Evolutionary conservation across 306 rosid species (phyloP).

Genomic region (Bauhinia variegata): DNA sequence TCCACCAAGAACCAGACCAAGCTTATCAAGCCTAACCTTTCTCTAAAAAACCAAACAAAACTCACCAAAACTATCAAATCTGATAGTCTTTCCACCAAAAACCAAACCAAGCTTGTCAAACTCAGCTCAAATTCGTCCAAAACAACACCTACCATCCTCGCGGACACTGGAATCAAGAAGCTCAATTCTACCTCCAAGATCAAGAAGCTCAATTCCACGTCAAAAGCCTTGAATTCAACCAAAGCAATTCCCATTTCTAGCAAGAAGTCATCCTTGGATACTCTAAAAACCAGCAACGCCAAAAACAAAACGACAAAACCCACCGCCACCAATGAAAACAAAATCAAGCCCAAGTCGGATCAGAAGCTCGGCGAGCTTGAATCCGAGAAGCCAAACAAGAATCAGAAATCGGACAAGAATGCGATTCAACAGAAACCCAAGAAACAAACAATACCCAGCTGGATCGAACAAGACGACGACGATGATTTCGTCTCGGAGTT

Average conservation of each 20-base stretch:
- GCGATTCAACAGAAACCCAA: constrained; percentile 40
- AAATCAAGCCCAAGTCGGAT: constrained; percentile 21
- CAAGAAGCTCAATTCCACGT: constrained; percentile 66
- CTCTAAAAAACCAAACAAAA: constrained; percentile 60
- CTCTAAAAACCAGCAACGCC: constrained; percentile 41
- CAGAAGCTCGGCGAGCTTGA: constrained; percentile 6
- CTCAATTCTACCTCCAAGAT: constrained; percentile 58
- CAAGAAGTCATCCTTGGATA: constrained; percentile 54
- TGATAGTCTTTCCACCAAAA: constrained; percentile 16
- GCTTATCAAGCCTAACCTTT: constrained; percentile 39
- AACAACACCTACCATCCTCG: constrained; percentile 1
- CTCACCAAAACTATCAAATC: constrained; percentile 60
- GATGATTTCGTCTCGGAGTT: constrained; percentile 66
- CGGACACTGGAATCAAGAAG: constrained; percentile 49
- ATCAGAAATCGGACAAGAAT: constrained; percentile 35
- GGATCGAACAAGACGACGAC: constrained; percentile 58
- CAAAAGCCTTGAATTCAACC: constrained; percentile 51
- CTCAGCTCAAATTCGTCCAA: constrained; percentile 15
- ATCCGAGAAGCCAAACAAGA: constrained; percentile 32
- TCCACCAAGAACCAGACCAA: constrained; percentile 61
- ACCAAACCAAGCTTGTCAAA: no score
- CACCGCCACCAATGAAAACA: constrained; percentile 47
- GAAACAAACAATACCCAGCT: constrained; percentile 51
- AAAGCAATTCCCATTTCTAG: constrained; percentile 40
- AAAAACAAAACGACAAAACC: constrained; percentile 68